Evolutionary conservation across 2,329 filamentous ascomycete species (phyloP).

Genomic region (Hirsutella rhossiliensis): DNA sequence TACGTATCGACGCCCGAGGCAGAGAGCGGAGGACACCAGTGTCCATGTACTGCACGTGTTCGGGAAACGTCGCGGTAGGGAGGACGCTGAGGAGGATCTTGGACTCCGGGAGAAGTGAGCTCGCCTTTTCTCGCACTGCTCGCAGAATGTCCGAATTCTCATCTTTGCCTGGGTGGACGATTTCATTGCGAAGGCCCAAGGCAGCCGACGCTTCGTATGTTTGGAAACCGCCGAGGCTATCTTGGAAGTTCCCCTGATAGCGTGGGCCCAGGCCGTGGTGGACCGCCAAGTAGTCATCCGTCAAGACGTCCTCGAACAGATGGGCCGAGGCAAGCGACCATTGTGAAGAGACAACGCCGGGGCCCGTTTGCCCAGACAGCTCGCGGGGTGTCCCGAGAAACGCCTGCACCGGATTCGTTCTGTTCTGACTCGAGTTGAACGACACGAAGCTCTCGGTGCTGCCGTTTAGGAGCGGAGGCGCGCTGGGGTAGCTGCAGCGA

Average conservation of each 20-base stretch:
- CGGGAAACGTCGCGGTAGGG: constrained; percentile 66
- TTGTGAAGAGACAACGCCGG: constrained; percentile 60
- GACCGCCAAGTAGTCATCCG: constrained; percentile 84
- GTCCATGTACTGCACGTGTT: constrained; percentile 69
- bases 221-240: constrained; percentile 89
- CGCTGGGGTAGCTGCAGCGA: constrained; percentile 76
- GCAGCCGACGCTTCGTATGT: constrained; percentile 91
- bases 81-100: constrained; percentile 76
- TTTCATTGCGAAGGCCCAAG: constrained; percentile 82
- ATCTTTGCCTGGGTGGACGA: constrained; percentile 78
- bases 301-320: constrained; percentile 75
- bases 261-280: constrained; percentile 81
- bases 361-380: constrained; percentile 63
- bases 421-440: constrained; percentile 45
- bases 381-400: constrained; percentile 90
- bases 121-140: constrained; percentile 77
- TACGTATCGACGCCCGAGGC: constrained; percentile 61
- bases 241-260: constrained; percentile 94
- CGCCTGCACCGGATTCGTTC: constrained; percentile 65
- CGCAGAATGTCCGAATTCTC: constrained; percentile 84
- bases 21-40: constrained; percentile 64
- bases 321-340: constrained; percentile 89
- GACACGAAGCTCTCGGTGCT: constrained; percentile 59
- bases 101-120: constrained; percentile 66
- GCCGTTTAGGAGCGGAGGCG: constrained; percentile 51